A percentile compares a stretch with the other conserved stretches of the same genome.
Conservation (phyloP, 2,329 filamentous ascomycete genomes). For the Exophiala aquamarina region DNA sequence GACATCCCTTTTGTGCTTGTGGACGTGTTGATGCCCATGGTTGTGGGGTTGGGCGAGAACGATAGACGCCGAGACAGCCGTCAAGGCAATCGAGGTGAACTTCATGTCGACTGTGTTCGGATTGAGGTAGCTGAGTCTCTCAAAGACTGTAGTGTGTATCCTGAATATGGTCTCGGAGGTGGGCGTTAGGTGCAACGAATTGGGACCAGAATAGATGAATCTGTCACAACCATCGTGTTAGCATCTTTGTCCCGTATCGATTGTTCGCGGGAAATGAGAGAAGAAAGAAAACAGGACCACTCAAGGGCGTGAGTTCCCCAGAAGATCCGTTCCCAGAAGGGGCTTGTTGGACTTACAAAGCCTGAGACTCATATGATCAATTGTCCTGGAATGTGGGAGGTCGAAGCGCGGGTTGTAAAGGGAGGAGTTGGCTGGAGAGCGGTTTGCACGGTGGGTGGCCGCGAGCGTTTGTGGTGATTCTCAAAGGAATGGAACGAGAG, state of each 20-base stretch:
- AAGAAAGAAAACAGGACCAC: conserved; percentile 9
- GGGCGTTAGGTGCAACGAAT: conserved; percentile 18
- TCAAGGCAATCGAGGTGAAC: conserved; percentile 25
- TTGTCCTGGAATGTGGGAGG: conserved; percentile 7
- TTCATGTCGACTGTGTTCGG: conserved; percentile 19
- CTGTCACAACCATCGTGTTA: conserved; percentile 19
- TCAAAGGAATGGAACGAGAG: conserved; percentile 29
- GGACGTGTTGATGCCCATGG: conserved; percentile 43
- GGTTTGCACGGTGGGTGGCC: conserved; percentile 21
- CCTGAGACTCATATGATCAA: conserved; percentile 26
- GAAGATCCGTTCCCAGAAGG: conserved; percentile 15
- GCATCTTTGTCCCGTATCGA: conserved; percentile 7
- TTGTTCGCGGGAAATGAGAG: conserved; percentile 11
- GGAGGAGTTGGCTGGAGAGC: conserved; percentile 21
- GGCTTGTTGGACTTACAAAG: conserved; percentile 26
- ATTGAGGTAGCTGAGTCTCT: conserved; percentile 17
- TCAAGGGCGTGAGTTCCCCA: conserved; percentile 8
- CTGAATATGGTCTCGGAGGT: background rate
- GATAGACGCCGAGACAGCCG: conserved; percentile 43
- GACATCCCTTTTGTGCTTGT: conserved; percentile 38
- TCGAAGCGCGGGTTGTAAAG: conserved; percentile 6
- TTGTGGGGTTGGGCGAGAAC: conserved; percentile 42
- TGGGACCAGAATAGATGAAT: conserved; percentile 11
- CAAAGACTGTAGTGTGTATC: conserved; percentile 17
- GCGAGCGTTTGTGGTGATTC: too few species aligned